A percentile compares a stretch with the other conserved stretches of the same genome.
phyloP scores from a whole-genome alignment of 148 eudicot genomes.

The Beta vulgaris region DNA sequence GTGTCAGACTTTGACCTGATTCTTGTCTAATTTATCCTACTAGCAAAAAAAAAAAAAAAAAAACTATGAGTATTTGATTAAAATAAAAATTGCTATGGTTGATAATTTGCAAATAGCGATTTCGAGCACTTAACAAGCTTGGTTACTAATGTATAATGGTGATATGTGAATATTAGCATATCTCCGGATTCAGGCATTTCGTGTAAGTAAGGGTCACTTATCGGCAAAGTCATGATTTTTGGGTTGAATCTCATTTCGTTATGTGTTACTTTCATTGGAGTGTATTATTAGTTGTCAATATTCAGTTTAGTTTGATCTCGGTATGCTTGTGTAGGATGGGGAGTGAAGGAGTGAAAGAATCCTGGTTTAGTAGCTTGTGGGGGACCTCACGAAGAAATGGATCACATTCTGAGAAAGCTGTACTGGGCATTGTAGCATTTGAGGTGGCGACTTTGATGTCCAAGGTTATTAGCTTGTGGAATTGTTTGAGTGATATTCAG shows the following conservation, averaged over 20 bases:
- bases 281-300: not conserved
- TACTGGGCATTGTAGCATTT: slow-evolving; percentile 68
- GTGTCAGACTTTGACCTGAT: not conserved
- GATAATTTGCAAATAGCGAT: not conserved
- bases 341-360: slow-evolving; percentile 49
- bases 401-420: slow-evolving; percentile 48
- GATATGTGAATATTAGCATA: too few species aligned
- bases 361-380: slow-evolving; percentile 77
- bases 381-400: slow-evolving; percentile 49
- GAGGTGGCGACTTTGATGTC: slow-evolving; percentile 82
- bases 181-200: too few species aligned
- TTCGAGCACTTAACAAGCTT: not conserved
- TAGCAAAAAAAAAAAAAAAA: not conserved
- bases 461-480: slow-evolving; percentile 68
- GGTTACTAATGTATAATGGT: too few species aligned
- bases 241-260: too few species aligned
- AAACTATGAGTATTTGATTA: too few species aligned
- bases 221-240: not conserved
- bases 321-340: slow-evolving; percentile 43
- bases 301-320: slow-evolving; percentile 7
- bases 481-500: slow-evolving; percentile 55
- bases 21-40: not conserved
- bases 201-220: not conserved
- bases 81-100: too few species aligned
- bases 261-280: too few species aligned